These are phyloP conservation scores for Alternaria brassicae DNA, from an alignment of 2,329 filamentous ascomycete genomes.

Conservation along the genomic window DNA sequence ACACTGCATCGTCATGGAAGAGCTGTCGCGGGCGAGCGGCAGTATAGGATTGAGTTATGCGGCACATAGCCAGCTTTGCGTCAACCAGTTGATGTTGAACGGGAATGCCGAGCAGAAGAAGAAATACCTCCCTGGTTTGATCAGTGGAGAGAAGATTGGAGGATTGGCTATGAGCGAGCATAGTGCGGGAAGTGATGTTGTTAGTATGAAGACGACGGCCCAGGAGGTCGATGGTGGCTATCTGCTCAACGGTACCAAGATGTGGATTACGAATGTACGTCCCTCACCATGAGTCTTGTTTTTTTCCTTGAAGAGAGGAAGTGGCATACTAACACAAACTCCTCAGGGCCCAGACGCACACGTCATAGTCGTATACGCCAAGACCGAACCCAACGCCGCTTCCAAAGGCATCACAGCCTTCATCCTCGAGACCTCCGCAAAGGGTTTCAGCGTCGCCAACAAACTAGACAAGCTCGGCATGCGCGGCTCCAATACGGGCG, in stretches of 20 bases:
- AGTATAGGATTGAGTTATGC: constrained; percentile 91
- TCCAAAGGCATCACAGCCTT: constrained; percentile 96
- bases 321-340: neutral
- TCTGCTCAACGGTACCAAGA: constrained; percentile 87
- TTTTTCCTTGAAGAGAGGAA: too few relatives aligned
- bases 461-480: constrained; percentile 99
- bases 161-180: constrained; percentile 96
- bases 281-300: neutral
- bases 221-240: constrained; percentile 84
- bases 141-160: constrained; percentile 81
- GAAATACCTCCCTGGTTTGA: constrained; percentile 78
- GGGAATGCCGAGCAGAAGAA: constrained; percentile 79
- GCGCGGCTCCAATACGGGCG: constrained; percentile 95
- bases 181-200: constrained; percentile 88
- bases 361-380: constrained; percentile 93
- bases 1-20: constrained; percentile 94
- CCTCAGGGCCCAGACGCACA: constrained; percentile 83
- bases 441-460: constrained; percentile 83
- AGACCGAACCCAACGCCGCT: constrained; percentile 79
- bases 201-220: constrained; percentile 90
- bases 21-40: constrained; percentile 85
- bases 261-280: constrained; percentile 96
- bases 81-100: constrained; percentile 95
- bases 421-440: constrained; percentile 73
- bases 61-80: constrained; percentile 93